phyloP scores from a whole-genome alignment of 345 rosid species.

The Dipteronia dyeriana region DNA sequence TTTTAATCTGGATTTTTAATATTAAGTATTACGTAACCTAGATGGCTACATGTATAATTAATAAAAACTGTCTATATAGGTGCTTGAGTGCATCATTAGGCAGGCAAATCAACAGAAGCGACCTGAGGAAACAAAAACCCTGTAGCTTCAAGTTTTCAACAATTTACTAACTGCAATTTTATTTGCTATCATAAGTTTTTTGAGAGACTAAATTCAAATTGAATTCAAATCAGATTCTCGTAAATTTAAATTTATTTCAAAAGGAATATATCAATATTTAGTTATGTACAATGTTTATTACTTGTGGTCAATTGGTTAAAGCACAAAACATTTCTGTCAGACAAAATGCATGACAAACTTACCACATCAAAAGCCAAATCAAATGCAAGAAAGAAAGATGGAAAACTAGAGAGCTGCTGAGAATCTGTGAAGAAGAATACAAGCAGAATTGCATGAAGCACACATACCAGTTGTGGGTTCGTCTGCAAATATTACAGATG shows the following conservation, averaged over 20 bases:
- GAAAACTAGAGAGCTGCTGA: conserved; percentile 8
- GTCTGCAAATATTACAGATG: conserved; percentile 94
- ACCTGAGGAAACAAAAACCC: not conserved
- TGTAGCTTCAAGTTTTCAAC: not conserved
- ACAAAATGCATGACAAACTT: not conserved
- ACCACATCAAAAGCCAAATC: conserved; percentile 9
- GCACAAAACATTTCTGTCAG: not conserved
- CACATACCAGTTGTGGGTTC: conserved; percentile 92
- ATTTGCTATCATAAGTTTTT: not conserved
- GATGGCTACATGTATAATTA: not conserved
- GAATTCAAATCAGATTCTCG: not conserved
- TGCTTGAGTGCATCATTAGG: not conserved
- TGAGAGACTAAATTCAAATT: not conserved
- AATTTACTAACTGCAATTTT: not conserved
- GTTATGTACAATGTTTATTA: not conserved
- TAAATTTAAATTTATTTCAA: not conserved
- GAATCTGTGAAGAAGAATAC: conserved; percentile 10
- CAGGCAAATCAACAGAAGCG: not conserved
- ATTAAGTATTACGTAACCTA: not conserved
- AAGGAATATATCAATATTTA: not conserved
- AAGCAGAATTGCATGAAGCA: conserved; percentile 17
- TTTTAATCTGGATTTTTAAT: not conserved
- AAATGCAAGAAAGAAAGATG: conserved; percentile 14
- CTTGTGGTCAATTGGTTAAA: not conserved
- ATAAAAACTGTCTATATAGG: not conserved